Evolutionary conservation across 345 rosid species (phyloP).

Genomic region (Schrenkiella parvula): DNA sequence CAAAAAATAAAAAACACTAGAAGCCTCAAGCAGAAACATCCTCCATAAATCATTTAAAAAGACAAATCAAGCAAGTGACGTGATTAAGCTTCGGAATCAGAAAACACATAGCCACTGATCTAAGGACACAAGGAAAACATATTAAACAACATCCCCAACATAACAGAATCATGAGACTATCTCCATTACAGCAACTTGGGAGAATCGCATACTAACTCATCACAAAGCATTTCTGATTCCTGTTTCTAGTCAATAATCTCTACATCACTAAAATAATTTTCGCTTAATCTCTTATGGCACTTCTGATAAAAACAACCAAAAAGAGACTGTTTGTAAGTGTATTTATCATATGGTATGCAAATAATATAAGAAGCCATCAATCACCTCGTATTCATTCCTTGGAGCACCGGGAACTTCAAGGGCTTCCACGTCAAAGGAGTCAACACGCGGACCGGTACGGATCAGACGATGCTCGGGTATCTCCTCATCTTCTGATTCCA

Average conservation of each 20-base stretch:
- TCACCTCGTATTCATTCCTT: conserved; percentile 73
- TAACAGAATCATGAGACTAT: background rate
- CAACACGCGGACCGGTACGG: conserved; percentile 84
- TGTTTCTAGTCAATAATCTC: background rate
- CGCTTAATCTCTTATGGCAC: background rate
- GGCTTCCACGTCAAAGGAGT: conserved; percentile 96
- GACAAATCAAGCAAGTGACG: background rate
- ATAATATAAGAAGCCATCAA: background rate
- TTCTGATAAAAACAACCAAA: background rate
- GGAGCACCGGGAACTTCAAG: conserved; percentile 86
- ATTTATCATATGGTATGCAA: background rate
- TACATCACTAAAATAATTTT: background rate
- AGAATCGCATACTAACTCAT: background rate
- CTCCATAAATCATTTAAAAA: background rate
- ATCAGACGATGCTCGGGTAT: conserved; percentile 68
- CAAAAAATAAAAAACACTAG: background rate
- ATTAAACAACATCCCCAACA: background rate
- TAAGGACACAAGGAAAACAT: background rate
- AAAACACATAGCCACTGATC: background rate
- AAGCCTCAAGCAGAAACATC: background rate
- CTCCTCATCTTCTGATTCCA: conserved; percentile 83
- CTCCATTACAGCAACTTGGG: background rate
- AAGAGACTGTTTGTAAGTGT: background rate
- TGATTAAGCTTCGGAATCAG: background rate
- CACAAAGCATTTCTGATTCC: background rate